Percentiles rank a stretch among this genome's conserved stretches.
Conservation (phyloP, 2,329 filamentous ascomycete genomes). For the Leptographium galeiforme region DNA sequence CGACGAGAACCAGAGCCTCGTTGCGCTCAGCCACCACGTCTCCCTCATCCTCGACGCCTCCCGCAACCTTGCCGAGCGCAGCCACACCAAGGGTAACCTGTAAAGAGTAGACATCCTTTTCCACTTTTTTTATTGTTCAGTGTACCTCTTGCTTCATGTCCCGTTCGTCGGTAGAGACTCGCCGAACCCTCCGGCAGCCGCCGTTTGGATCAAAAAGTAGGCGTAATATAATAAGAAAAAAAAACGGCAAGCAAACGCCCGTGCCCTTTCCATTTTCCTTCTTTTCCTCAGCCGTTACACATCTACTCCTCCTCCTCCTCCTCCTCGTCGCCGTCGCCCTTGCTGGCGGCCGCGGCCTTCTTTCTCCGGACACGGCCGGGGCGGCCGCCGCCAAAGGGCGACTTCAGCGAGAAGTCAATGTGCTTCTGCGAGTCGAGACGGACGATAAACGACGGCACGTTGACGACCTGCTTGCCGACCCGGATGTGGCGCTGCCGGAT, state of each 20-base stretch:
- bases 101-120: too few species aligned
- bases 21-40: slow-evolving; percentile 57
- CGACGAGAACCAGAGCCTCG: slow-evolving; percentile 49
- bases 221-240: neutral
- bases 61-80: slow-evolving; percentile 36
- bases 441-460: slow-evolving; percentile 98
- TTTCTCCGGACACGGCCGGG: slow-evolving; percentile 97
- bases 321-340: slow-evolving; percentile 64
- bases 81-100: neutral
- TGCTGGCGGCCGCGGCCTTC: slow-evolving; percentile 96
- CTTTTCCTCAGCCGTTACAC: neutral
- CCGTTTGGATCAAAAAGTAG: neutral
- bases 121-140: too few species aligned
- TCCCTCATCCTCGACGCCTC: slow-evolving; percentile 48
- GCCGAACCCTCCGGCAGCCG: too few species aligned
- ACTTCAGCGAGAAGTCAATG: slow-evolving; percentile 97
- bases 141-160: too few species aligned
- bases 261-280: neutral
- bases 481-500: slow-evolving; percentile 99
- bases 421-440: slow-evolving; percentile 99
- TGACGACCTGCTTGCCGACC: slow-evolving; percentile 99
- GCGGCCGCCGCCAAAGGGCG: slow-evolving; percentile 93
- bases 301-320: slow-evolving; percentile 45
- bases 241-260: neutral
- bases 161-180: too few species aligned